Conservation (phyloP, 2,329 filamentous ascomycete species). For the Trichophyton verrucosum region DNA sequence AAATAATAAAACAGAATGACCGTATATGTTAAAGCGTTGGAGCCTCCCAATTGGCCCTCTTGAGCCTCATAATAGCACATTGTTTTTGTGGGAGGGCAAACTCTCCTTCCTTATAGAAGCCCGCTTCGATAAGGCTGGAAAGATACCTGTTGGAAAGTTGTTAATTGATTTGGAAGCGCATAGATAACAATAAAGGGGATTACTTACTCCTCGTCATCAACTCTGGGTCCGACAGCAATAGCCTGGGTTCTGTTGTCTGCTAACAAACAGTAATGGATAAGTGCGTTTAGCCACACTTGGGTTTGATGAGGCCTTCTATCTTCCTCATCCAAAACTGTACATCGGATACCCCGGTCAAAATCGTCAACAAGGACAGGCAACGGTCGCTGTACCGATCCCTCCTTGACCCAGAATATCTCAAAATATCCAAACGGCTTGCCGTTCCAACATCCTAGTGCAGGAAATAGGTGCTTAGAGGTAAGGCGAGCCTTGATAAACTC, state of each 20-base stretch:
- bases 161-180: neutral
- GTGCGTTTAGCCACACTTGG: conserved; percentile 64
- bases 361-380: conserved; percentile 55
- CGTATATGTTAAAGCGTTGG: conserved; percentile 43
- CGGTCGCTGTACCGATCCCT: conserved; percentile 64
- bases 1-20: neutral
- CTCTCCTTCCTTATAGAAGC: conserved; percentile 79
- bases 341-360: conserved; percentile 79
- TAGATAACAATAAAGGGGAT: no score
- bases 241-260: conserved; percentile 69
- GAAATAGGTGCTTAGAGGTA: conserved; percentile 63
- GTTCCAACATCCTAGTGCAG: conserved; percentile 86
- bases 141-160: conserved; percentile 44
- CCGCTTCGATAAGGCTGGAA: conserved; percentile 55
- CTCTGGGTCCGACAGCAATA: conserved; percentile 74
- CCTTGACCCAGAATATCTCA: conserved; percentile 96
- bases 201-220: conserved; percentile 78
- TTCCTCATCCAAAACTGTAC: conserved; percentile 84
- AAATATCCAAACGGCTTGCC: conserved; percentile 94
- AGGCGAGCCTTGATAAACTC: conserved; percentile 57
- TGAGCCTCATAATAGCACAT: conserved; percentile 69
- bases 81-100: conserved; percentile 87
- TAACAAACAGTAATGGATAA: conserved; percentile 77
- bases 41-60: conserved; percentile 66
- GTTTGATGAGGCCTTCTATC: conserved; percentile 69